These are phyloP conservation scores for Kickxella alabastrina DNA, from an alignment of 192 early-diverging fungal genomes.

Conservation along the genomic window DNA sequence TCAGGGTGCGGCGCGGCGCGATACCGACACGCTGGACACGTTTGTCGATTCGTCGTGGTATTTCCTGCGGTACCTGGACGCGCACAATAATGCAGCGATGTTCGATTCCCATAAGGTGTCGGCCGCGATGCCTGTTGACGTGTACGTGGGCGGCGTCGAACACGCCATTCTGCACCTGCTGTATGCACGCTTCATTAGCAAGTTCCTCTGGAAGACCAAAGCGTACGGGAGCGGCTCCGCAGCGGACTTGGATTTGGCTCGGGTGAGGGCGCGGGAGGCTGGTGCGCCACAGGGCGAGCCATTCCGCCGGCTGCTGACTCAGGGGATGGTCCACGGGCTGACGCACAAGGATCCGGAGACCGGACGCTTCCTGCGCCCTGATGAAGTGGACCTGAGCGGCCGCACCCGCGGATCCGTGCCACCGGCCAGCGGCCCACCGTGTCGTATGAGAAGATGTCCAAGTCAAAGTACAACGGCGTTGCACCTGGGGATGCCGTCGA, in stretches of 20 bases:
- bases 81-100: conserved; percentile 58
- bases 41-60: conserved; percentile 99
- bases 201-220: conserved; percentile 69
- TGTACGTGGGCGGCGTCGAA: conserved; percentile 94
- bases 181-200: conserved; percentile 87
- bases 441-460: conserved; percentile 94
- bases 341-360: conserved; percentile 76
- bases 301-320: conserved; percentile 78
- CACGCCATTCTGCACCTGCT: conserved; percentile 92
- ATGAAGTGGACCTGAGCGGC: conserved; percentile 54
- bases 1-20: conserved; percentile 64
- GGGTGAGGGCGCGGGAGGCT: conserved; percentile 30
- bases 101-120: conserved; percentile 56
- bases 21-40: conserved; percentile 95
- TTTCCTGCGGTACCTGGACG: conserved; percentile 80
- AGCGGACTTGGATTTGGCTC: too few relatives aligned
- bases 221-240: conserved; percentile 23
- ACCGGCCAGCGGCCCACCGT: conserved; percentile 58
- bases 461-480: conserved; percentile 93
- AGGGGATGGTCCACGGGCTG: conserved; percentile 92
- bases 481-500: conserved; percentile 63
- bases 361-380: conserved; percentile 69
- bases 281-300: conserved; percentile 68
- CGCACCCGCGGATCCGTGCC: conserved; percentile 57
- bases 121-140: conserved; percentile 72